Conservation (phyloP, 495 filamentous ascomycete species). For the Neurospora sublineolata region DNA sequence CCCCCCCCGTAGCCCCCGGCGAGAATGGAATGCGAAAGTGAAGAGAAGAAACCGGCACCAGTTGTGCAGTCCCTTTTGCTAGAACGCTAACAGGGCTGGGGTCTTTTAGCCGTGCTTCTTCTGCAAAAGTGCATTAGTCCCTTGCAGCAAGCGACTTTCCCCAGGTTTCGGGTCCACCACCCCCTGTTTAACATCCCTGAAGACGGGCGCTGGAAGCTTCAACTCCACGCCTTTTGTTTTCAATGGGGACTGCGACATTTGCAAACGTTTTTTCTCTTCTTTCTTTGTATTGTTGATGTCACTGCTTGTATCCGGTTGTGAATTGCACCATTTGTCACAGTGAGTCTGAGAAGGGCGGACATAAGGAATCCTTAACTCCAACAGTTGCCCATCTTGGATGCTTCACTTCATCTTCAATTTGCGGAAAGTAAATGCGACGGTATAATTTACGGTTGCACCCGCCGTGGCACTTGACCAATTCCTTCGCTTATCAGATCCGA, state of each 20-base stretch:
- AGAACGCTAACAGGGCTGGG: not conserved
- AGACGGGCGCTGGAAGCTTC: not conserved
- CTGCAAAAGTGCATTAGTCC: not conserved
- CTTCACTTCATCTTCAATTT: not conserved
- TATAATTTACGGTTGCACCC: not conserved
- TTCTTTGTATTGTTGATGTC: not conserved
- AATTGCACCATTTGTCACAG: too few relatives aligned
- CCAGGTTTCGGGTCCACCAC: not conserved
- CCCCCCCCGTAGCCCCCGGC: not conserved
- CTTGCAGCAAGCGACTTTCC: not conserved
- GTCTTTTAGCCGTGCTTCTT: not conserved
- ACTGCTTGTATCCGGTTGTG: not conserved
- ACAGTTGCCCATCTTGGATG: not conserved
- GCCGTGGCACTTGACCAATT: not conserved
- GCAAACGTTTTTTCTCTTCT: not conserved
- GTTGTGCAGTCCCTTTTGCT: not conserved
- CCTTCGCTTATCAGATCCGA: conserved; percentile 10
- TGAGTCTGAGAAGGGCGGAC: not conserved
- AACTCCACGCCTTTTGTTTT: not conserved
- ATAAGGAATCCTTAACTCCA: not conserved
- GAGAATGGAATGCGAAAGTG: not conserved
- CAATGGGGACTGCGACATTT: not conserved
- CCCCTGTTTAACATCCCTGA: not conserved
- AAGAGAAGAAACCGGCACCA: not conserved
- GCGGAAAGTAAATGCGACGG: not conserved